Evolutionary conservation across 441 rosid species (phyloP).

Genomic region (Pelargonium myrrhifolium): DNA sequence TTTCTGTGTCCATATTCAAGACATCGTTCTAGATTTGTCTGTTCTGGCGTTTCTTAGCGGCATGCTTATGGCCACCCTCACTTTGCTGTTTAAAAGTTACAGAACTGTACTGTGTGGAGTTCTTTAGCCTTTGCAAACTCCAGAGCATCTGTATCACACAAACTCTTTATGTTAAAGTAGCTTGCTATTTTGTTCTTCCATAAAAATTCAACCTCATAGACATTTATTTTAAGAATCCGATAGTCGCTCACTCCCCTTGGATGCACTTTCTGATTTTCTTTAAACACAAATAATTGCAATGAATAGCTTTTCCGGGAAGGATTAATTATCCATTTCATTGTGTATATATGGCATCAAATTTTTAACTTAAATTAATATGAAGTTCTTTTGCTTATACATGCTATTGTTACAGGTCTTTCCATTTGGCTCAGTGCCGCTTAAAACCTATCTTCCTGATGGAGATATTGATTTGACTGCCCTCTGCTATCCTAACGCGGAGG

Average conservation of each 20-base stretch:
- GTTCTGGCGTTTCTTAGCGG: too few species aligned
- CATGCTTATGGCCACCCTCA: too few species aligned
- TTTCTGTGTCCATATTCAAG: too few species aligned
- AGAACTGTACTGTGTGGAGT: too few species aligned
- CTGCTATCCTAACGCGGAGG: slow-evolving; percentile 51
- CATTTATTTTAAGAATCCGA: neutral
- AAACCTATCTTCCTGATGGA: slow-evolving; percentile 94
- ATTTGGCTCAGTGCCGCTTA: slow-evolving; percentile 87
- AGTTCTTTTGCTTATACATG: slow-evolving; percentile 17
- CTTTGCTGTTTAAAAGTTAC: too few species aligned
- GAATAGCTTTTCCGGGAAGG: slow-evolving; percentile 12
- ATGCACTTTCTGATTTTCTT: neutral
- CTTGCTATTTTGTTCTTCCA: slow-evolving; percentile 1
- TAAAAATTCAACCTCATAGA: neutral
- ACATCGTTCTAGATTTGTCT: too few species aligned
- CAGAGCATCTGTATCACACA: too few species aligned
- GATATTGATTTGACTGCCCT: slow-evolving; percentile 83
- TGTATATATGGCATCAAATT: neutral
- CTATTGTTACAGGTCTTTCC: slow-evolving; percentile 55
- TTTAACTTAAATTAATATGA: slow-evolving; percentile 13
- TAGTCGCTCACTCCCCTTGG: neutral
- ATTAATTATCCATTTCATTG: slow-evolving; percentile 16
- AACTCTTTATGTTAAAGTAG: too few species aligned
- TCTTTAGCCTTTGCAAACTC: too few species aligned
- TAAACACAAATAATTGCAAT: neutral